A percentile compares a stretch with the other conserved stretches of the same genome.
Conservation (phyloP, 805 yeast species). For the Yarrowia sp. region DNA sequence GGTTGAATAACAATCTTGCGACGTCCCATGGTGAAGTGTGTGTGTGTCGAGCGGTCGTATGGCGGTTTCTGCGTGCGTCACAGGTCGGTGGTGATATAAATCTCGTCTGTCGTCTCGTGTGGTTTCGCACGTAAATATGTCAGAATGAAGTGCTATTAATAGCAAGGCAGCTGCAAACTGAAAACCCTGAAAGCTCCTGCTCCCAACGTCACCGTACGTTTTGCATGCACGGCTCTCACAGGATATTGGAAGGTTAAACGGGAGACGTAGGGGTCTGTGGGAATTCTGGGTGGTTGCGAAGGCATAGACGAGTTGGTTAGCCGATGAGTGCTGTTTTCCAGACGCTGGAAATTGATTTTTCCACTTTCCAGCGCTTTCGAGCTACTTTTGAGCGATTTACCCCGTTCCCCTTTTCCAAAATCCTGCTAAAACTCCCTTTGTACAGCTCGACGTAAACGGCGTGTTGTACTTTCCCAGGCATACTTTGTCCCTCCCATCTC, state of each 20-base stretch:
- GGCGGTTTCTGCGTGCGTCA: neutral
- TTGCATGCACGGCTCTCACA: conserved; percentile 33
- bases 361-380: neutral
- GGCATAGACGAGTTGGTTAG: too few species aligned
- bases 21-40: conserved; percentile 77
- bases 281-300: too few species aligned
- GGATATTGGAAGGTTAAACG: conserved; percentile 26
- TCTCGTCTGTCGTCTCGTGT: conserved; percentile 8
- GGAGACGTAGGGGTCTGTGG: too few species aligned
- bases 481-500: too few species aligned
- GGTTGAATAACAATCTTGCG: conserved; percentile 95
- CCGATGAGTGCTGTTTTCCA: too few species aligned
- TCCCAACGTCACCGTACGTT: conserved; percentile 30
- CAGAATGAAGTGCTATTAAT: conserved; percentile 31
- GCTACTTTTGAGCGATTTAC: neutral
- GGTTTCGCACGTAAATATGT: conserved; percentile 31
- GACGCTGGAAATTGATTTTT: neutral
- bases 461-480: too few species aligned
- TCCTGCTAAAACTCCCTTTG: too few species aligned
- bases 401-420: neutral
- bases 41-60: neutral
- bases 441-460: neutral
- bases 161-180: conserved; percentile 38
- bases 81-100: too few species aligned
- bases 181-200: conserved; percentile 27